Percentiles rank a stretch among this genome's conserved stretches.
Conservation (phyloP, 805 yeast genomes). For the Naumovozyma baii region DNA sequence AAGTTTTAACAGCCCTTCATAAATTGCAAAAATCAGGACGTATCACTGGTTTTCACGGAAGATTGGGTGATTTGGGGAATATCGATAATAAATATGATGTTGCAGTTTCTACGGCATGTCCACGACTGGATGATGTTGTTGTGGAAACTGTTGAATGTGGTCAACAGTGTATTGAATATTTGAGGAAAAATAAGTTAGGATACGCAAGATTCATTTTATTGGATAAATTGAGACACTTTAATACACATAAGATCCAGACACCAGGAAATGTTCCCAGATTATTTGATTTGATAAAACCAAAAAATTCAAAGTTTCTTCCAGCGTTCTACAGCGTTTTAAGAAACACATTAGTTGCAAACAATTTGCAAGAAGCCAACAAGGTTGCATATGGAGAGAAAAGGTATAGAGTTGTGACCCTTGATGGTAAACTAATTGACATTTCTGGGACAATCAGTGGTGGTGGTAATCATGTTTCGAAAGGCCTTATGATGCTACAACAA, state of each 20-base stretch:
- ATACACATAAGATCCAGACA: conserved; percentile 48
- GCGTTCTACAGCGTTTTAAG: conserved; percentile 83
- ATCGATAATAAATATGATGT: conserved; percentile 84
- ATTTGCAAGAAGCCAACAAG: conserved; percentile 68
- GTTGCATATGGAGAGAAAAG: conserved; percentile 80
- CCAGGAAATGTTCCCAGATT: conserved; percentile 74
- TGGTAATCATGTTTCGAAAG: conserved; percentile 59
- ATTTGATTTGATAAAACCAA: conserved; percentile 70
- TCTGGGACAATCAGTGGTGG: conserved; percentile 98
- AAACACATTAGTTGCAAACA: conserved; percentile 79
- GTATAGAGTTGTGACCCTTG: conserved; percentile 83
- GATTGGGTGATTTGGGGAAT: conserved; percentile 85
- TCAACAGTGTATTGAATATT: conserved; percentile 68
- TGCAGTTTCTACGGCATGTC: conserved; percentile 92
- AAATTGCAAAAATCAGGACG: conserved; percentile 72
- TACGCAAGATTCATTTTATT: conserved; percentile 80
- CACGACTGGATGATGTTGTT: conserved; percentile 83
- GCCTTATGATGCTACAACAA: conserved; percentile 57
- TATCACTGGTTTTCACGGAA: conserved; percentile 76
- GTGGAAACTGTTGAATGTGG: conserved; percentile 73
- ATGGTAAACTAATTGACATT: conserved; percentile 83
- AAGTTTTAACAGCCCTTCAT: conserved; percentile 59
- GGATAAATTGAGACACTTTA: conserved; percentile 58
- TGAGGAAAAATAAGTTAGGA: conserved; percentile 76
- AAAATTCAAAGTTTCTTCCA: conserved; percentile 58